Conservation (phyloP, 352 stramenopile genomes). For the Phytophthora citrophthora region DNA sequence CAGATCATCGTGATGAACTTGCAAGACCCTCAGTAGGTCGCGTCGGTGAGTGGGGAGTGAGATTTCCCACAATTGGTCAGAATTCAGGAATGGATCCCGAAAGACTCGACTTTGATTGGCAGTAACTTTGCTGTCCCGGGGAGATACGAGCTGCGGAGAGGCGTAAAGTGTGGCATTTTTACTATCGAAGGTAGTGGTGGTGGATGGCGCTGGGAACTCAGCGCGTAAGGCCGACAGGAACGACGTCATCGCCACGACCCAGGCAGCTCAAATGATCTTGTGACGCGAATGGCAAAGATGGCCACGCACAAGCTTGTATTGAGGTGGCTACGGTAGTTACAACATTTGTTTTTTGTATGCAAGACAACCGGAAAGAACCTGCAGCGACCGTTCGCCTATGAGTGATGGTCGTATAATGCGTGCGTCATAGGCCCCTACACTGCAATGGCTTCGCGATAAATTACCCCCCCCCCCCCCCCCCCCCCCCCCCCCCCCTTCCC, state of each 20-base stretch:
- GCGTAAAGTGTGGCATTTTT: constrained; percentile 9
- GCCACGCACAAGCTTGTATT: constrained; percentile 22
- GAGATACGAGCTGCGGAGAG: constrained; percentile 5
- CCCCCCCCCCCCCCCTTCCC: too few relatives aligned
- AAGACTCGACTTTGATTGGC: constrained; percentile 26
- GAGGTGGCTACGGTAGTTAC: not conserved
- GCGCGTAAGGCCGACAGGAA: constrained; percentile 41
- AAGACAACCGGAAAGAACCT: constrained; percentile 7
- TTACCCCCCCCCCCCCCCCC: too few relatives aligned
- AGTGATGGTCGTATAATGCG: constrained; percentile 29
- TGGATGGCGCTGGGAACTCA: constrained; percentile 22
- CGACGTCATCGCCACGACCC: constrained; percentile 30
- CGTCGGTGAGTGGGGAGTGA: constrained; percentile 32
- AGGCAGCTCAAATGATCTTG: constrained; percentile 18
- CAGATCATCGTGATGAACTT: constrained; percentile 64
- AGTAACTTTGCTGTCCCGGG: not conserved
- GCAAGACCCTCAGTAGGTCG: constrained; percentile 57
- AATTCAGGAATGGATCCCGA: constrained; percentile 43
- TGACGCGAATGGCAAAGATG: constrained; percentile 1
- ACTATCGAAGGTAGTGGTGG: not conserved
- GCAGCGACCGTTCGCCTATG: constrained; percentile 21
- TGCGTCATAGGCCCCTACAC: too few relatives aligned
- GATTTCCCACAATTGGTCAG: constrained; percentile 35
- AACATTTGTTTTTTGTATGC: constrained; percentile 16
- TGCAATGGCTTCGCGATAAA: too few relatives aligned